phyloP scores from a whole-genome alignment of 805 yeast species.

The Candida xyloterini region DNA sequence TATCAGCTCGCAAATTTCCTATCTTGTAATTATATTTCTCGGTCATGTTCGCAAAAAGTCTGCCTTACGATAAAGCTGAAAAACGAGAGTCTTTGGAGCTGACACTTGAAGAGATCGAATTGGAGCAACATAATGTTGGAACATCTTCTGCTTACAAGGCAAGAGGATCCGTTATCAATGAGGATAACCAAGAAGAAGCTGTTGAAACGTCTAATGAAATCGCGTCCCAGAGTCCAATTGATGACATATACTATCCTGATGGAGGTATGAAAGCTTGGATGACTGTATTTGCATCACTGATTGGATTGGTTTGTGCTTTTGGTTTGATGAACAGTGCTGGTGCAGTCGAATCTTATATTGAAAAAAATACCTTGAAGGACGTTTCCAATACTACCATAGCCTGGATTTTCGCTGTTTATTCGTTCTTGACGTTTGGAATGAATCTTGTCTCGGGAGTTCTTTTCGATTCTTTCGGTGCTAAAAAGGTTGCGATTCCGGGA shows the following conservation, averaged over 20 bases:
- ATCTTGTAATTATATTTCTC: no score
- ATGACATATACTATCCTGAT: constrained; percentile 43
- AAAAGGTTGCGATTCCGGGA: constrained; percentile 36
- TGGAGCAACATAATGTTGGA: constrained; percentile 7
- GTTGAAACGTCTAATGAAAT: not conserved
- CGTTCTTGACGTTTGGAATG: constrained; percentile 41
- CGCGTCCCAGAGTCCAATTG: not conserved
- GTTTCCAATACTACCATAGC: constrained; percentile 50
- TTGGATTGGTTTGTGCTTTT: constrained; percentile 55
- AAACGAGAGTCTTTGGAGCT: constrained; percentile 6
- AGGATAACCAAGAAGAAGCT: not conserved
- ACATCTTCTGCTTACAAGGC: constrained; percentile 5
- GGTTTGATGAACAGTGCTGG: constrained; percentile 69
- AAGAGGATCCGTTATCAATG: not conserved
- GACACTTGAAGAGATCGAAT: constrained; percentile 1
- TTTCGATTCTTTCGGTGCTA: constrained; percentile 46
- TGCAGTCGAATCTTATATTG: constrained; percentile 62
- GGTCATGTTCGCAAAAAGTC: constrained; percentile 5
- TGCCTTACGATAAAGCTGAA: not conserved
- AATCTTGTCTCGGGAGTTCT: constrained; percentile 43
- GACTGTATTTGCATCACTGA: constrained; percentile 51
- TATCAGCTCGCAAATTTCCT: no score
- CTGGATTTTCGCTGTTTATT: constrained; percentile 66
- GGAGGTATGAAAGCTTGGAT: constrained; percentile 50
- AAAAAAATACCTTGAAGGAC: constrained; percentile 46